A percentile compares a stretch with the other conserved stretches of the same genome.
These are phyloP conservation scores for Plasmopara muralis DNA, from an alignment of 352 stramenopile genomes.

Conservation along the genomic window DNA sequence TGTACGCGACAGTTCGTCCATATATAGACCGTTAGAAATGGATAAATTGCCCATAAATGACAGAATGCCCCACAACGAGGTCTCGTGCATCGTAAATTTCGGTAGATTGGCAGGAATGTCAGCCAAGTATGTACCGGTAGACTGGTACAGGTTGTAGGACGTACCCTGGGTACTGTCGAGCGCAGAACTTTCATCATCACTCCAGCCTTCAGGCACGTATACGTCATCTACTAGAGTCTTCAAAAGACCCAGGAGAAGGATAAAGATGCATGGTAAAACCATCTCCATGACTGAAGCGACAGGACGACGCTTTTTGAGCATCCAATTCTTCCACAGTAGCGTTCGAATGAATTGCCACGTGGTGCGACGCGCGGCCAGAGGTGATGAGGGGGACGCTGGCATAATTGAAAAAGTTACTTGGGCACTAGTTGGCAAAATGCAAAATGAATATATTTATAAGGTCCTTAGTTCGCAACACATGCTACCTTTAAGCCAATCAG, in stretches of 20 bases:
- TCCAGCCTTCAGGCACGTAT: constrained; percentile 44
- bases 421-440: too few species aligned
- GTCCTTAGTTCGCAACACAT: too few species aligned
- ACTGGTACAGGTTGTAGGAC: constrained; percentile 48
- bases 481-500: too few species aligned
- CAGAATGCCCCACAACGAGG: constrained; percentile 44
- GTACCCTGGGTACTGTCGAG: constrained; percentile 26
- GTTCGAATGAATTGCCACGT: constrained; percentile 25
- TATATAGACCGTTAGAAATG: constrained; percentile 26
- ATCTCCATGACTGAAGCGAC: constrained; percentile 51
- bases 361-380: constrained; percentile 20
- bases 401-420: too few species aligned
- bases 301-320: constrained; percentile 50
- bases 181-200: constrained; percentile 18
- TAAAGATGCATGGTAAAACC: constrained; percentile 47
- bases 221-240: constrained; percentile 49
- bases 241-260: constrained; percentile 47
- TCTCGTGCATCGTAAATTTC: constrained; percentile 50
- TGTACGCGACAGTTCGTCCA: constrained; percentile 33
- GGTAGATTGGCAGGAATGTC: constrained; percentile 27
- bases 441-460: too few species aligned
- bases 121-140: constrained; percentile 23
- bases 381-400: background rate
- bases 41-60: constrained; percentile 42
- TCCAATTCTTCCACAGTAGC: constrained; percentile 53